Base-by-base conservation (phyloP, 2,329 filamentous ascomycete genomes). In the Diaporthe citriasiana region DNA sequence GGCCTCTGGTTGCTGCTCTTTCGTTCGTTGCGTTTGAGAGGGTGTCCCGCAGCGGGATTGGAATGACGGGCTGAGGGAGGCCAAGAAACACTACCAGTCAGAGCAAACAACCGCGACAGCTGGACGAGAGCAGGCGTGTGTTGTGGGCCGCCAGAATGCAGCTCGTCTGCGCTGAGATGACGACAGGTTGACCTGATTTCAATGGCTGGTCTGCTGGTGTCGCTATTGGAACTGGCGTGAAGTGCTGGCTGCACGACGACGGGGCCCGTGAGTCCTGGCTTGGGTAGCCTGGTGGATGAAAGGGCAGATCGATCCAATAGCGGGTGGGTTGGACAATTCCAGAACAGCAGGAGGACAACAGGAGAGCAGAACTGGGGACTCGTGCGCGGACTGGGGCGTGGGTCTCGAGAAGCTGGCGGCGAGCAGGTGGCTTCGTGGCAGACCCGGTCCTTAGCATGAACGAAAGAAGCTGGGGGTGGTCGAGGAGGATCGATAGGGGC, bases 381-480 rank as follows among this genome's bases (percentile, higher is more conserved):
- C 60, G 68, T 74, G 59, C 42, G 35, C 33, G 50, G 56, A 27
- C 33, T 68, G 63, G 70, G 70, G 50, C 70, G 45, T 50, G 70
- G 70, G 70, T 71, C 56, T 53, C 53, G 45, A 51, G 56, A 71
- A 53, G 69, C 69, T 71, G 69, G 69, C 45, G 69, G 69, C 45
- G 66, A 47, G 53, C 56, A 71, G 57, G 70, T 50, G 47, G 56
- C 70, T 63, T 65, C 45, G 65, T 60, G 76, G 66, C 74, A 72
- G 78, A 77, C 76, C 76, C 76, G 76, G 78, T 79, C 76, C 77
- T 80, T 79, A 79, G 81, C 81, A 82, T 82, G 80, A 82, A 83
- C 79, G 77, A 77, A 78, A 75, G 78, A 78, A 78, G 77, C 79
- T 75, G 76, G 80, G 80, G 78, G 78, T 78, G 76, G 78, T 78